Percentiles rank a stretch among this genome's conserved stretches.
Evolutionary conservation across 2,329 filamentous ascomycete species (phyloP).

Genomic region (Trichophyton mentagrophytes): DNA sequence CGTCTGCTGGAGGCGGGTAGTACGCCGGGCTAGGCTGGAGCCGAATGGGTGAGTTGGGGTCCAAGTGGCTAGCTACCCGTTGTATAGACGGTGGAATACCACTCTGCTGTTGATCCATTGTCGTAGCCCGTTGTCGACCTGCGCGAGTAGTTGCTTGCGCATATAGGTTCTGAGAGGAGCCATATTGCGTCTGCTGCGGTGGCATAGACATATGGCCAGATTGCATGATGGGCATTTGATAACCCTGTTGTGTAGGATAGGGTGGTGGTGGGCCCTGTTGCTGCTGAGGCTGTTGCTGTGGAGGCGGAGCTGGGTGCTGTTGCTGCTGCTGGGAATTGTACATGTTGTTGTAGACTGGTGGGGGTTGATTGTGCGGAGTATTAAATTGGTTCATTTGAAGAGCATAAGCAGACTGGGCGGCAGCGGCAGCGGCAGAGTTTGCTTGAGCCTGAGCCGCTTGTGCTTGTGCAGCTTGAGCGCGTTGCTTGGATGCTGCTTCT

Average conservation of each 20-base stretch:
- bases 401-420: constrained; percentile 51
- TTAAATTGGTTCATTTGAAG: constrained; percentile 48
- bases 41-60: constrained; percentile 85
- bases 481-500: constrained; percentile 84
- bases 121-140: constrained; percentile 78
- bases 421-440: constrained; percentile 40
- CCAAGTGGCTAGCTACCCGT: constrained; percentile 86
- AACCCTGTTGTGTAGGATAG: constrained; percentile 62
- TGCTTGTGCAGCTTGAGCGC: constrained; percentile 41
- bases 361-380: constrained; percentile 36
- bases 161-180: constrained; percentile 62
- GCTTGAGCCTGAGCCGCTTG: constrained; percentile 35
- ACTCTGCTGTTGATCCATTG: constrained; percentile 88
- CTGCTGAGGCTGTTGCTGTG: constrained; percentile 44
- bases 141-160: constrained; percentile 63
- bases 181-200: constrained; percentile 56
- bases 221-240: constrained; percentile 60
- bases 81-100: constrained; percentile 89
- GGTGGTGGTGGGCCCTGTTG: constrained; percentile 67
- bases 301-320: constrained; percentile 53
- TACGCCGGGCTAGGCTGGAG: constrained; percentile 93
- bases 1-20: constrained; percentile 84
- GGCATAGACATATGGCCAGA: constrained; percentile 52
- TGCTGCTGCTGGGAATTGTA: constrained; percentile 58
- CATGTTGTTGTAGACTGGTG: constrained; percentile 59